Conservation (phyloP, 495 filamentous ascomycete species). For the Xylaria nigripes region DNA sequence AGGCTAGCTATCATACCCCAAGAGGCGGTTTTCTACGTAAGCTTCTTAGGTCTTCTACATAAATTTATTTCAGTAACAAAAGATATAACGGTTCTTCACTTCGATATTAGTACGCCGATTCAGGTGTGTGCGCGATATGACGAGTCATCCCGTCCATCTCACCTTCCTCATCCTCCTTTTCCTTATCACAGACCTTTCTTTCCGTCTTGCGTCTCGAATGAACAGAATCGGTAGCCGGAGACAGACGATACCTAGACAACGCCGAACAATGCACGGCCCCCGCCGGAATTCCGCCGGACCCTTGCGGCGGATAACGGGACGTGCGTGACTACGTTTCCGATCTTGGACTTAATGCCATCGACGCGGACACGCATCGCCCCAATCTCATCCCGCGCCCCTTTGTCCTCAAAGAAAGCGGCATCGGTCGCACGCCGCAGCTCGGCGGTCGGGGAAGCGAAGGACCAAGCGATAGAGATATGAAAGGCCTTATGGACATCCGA, state of each 20-base stretch:
- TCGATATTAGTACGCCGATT: too few relatives aligned
- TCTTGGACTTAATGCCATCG: constrained; percentile 59
- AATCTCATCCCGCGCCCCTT: constrained; percentile 13
- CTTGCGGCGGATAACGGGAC: constrained; percentile 36
- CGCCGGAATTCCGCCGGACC: constrained; percentile 11
- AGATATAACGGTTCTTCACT: too few relatives aligned
- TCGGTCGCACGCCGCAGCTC: constrained; percentile 29
- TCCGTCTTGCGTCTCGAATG: too few relatives aligned
- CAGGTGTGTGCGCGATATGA: too few relatives aligned
- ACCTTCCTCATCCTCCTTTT: neutral
- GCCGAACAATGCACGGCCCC: constrained; percentile 6
- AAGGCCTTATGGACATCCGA: constrained; percentile 53
- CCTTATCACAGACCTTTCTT: too few relatives aligned
- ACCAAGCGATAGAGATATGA: constrained; percentile 80
- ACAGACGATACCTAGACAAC: neutral
- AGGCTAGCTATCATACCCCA: neutral
- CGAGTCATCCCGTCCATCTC: too few relatives aligned
- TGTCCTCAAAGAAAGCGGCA: constrained; percentile 16
- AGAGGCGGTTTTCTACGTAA: neutral
- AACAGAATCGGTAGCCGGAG: too few relatives aligned
- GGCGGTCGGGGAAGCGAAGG: constrained; percentile 40
- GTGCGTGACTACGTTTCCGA: constrained; percentile 63
- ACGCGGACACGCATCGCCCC: constrained; percentile 34
- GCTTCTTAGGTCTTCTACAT: neutral
- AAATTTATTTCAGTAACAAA: too few relatives aligned